These are phyloP conservation scores for Senecio squalidus DNA, from an alignment of 140 eudicot genomes.

Conservation along the genomic window DNA sequence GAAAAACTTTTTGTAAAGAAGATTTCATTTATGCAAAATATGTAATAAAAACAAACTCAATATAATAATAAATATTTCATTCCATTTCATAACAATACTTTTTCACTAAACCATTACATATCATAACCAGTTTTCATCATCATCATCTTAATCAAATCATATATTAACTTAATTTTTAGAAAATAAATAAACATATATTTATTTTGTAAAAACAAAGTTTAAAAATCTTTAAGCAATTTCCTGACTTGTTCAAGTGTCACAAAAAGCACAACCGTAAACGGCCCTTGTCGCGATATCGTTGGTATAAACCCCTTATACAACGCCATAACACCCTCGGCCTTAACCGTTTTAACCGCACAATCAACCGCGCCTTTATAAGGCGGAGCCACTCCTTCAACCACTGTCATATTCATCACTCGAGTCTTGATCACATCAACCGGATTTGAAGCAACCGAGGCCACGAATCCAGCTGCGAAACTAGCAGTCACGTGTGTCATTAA, in stretches of 20 bases:
- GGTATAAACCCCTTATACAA: constrained; percentile 83
- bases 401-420: constrained; percentile 81
- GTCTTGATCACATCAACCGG: constrained; percentile 91
- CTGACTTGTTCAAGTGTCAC: constrained; percentile 80
- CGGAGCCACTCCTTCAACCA: constrained; percentile 50
- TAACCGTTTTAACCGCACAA: constrained; percentile 66
- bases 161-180: background rate
- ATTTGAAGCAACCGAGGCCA: constrained; percentile 72
- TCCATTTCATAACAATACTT: constrained; percentile 3
- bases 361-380: constrained; percentile 78
- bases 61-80: background rate
- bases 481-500: constrained; percentile 66
- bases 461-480: constrained; percentile 83
- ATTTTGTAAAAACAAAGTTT: background rate
- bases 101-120: background rate
- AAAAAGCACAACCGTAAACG: constrained; percentile 65
- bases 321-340: constrained; percentile 67
- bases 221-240: constrained; percentile 51
- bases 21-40: too few relatives aligned
- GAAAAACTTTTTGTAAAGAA: too few relatives aligned
- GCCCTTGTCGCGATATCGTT: constrained; percentile 73
- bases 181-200: constrained; percentile 5
- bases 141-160: constrained; percentile 10
- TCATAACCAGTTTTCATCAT: constrained; percentile 19
- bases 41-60: background rate